phyloP scores from a whole-genome alignment of 2,329 filamentous ascomycete genomes.

The Penicillium sclerotigenum region DNA sequence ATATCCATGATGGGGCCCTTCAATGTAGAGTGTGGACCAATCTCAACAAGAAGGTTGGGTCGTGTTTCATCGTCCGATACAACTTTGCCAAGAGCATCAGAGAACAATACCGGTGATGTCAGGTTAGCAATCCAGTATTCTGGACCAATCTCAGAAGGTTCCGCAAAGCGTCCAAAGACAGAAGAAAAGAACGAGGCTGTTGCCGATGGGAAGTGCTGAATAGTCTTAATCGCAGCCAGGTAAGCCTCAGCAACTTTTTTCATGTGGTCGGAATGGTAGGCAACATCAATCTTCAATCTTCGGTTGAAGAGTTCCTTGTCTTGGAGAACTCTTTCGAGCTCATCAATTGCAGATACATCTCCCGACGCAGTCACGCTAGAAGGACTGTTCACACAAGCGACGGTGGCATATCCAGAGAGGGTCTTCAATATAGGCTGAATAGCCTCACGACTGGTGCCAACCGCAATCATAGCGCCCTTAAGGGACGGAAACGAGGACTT shows the following conservation, averaged over 20 bases:
- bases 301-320: conserved; percentile 25
- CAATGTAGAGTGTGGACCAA: conserved; percentile 39
- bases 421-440: conserved; percentile 16
- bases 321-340: conserved; percentile 14
- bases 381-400: conserved; percentile 25
- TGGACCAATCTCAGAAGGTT: conserved; percentile 21
- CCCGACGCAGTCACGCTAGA: conserved; percentile 24
- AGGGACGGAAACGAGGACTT: conserved; percentile 20
- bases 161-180: conserved; percentile 14
- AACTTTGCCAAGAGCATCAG: conserved; percentile 19
- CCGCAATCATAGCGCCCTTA: conserved; percentile 31
- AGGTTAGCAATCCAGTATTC: conserved; percentile 29
- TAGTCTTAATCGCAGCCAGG: conserved; percentile 15
- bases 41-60: conserved; percentile 26
- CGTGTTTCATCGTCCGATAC: conserved; percentile 15
- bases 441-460: conserved; percentile 21
- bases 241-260: conserved; percentile 21
- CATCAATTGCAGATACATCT: conserved; percentile 17
- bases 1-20: conserved; percentile 29
- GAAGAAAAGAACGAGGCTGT: conserved; percentile 21
- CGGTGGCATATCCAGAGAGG: conserved; percentile 15
- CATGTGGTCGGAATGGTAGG: conserved; percentile 25
- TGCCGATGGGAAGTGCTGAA: conserved; percentile 12
- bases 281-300: conserved; percentile 31
- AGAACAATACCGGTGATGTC: conserved; percentile 24